Evolutionary conservation across 2,329 filamentous ascomycete species (phyloP), one percentile per base, ranked within the genome.

Genomic region (Dothideomycetes sp.): DNA sequence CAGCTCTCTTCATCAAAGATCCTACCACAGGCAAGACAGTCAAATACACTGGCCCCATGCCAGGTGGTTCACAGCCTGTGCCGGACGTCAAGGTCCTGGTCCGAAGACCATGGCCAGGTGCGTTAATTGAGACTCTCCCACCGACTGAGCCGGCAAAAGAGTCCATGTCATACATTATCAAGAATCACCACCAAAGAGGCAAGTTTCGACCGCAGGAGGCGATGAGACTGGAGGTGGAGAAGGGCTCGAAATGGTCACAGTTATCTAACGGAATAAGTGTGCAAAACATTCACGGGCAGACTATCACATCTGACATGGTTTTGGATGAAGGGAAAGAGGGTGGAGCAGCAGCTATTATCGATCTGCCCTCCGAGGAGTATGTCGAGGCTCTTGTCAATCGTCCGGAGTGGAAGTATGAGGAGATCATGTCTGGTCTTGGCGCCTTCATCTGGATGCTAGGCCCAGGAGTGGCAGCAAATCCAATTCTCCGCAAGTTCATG

Each of bases 231-330:
- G 80, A 80, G 1, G 73, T 96, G 1, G 61, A 63, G 15, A 70
- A 66, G 38, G 78, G 75, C 2, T 56, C 49, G 0, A 64, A 79
- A 36, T 93, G 72, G 58, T 67, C 67, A 27, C 51, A 58, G 10
- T 67, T 98, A 32, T 69, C 79, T 0, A 56, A 53, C 2, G 86
- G 87, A 2, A 48, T 79, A 45, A 77, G 60, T 35, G 77, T 91
- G 2, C 62, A 66, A 38, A 77, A 75, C 17, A 63, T 68, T 11
- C 72, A 81, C 50, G 87, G 85, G 4, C 69, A 66, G 5, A 72
- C 71, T 0, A 75, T 98, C 19, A 91, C 81, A 0, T 81, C 89
- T 1, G 83, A 91, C 0, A 91, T 94, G 80, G 87, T 96, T 1
- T 55, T 98, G 37, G 85, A 73, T 2, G 66, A 78, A 9, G 62